phyloP scores from a whole-genome alignment of 768 basidiomycete species.

The Flagelloscypha sp. region DNA sequence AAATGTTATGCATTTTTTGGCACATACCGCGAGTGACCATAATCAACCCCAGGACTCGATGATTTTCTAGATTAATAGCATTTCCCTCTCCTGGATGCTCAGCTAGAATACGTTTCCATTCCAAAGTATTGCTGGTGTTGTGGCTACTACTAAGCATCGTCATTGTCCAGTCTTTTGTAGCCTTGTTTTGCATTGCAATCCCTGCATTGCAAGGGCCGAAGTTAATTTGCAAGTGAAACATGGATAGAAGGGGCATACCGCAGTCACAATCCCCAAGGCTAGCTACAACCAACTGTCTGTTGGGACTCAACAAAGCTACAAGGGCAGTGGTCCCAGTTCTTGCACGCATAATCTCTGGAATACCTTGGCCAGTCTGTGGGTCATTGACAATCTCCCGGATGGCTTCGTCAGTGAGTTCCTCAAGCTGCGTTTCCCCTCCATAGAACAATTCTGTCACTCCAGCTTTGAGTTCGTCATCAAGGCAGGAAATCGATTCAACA shows the following conservation, averaged over 20 bases:
- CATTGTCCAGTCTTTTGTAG: not conserved
- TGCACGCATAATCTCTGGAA: conserved; percentile 8
- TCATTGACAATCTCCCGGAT: not conserved
- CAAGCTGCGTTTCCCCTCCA: not conserved
- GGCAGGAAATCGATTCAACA: not conserved
- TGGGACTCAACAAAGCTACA: conserved; percentile 12
- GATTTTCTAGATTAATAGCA: conserved; percentile 4
- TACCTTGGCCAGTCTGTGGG: conserved; percentile 1
- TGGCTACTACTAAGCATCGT: conserved; percentile 3
- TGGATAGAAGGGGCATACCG: conserved; percentile 4
- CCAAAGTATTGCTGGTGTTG: conserved; percentile 6
- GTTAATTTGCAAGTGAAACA: too few relatives aligned
- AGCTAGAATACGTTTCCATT: conserved; percentile 6
- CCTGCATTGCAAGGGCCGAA: too few relatives aligned
- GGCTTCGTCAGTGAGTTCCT: conserved; percentile 4
- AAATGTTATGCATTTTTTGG: not conserved
- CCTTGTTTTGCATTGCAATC: not conserved
- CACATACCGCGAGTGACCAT: conserved; percentile 9
- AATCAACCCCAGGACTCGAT: conserved; percentile 9
- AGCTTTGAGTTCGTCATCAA: conserved; percentile 7
- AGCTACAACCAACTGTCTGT: conserved; percentile 8
- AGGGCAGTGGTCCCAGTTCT: conserved; percentile 10
- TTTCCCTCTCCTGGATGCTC: conserved; percentile 11
- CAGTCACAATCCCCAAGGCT: conserved; percentile 13
- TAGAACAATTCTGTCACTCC: conserved; percentile 2